Percentiles rank a stretch among this genome's conserved stretches.
These are phyloP conservation scores for Ophiosphaerella narmari DNA, from an alignment of 2,329 filamentous ascomycete species.

Conservation along the genomic window DNA sequence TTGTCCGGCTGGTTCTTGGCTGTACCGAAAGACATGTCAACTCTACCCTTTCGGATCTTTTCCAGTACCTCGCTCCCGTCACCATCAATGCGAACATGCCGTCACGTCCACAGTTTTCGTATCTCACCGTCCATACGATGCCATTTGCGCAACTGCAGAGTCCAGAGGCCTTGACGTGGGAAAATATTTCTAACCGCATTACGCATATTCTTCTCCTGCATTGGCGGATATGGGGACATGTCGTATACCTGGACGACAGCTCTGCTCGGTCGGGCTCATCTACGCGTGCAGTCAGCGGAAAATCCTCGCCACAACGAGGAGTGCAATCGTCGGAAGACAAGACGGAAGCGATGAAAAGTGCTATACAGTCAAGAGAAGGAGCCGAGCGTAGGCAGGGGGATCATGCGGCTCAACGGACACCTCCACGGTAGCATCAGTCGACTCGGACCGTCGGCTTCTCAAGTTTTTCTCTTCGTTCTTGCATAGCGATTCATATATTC, in stretches of 20 bases:
- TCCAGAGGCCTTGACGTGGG: constrained; percentile 47
- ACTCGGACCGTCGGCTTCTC: not conserved
- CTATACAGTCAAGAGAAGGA: too few relatives aligned
- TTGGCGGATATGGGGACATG: constrained; percentile 83
- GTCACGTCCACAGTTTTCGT: constrained; percentile 7
- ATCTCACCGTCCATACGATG: constrained; percentile 32
- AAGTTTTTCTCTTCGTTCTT: not conserved
- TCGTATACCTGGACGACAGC: constrained; percentile 64
- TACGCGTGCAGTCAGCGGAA: not conserved
- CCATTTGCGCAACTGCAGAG: constrained; percentile 13
- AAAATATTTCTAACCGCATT: constrained; percentile 75
- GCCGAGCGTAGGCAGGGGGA: constrained; percentile 2
- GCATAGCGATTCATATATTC: not conserved
- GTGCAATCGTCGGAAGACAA: not conserved
- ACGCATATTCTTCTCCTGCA: constrained; percentile 85
- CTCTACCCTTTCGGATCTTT: constrained; percentile 50
- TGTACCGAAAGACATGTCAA: constrained; percentile 37
- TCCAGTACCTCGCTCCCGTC: constrained; percentile 47
- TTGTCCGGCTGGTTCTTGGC: constrained; percentile 34
- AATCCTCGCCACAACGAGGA: not conserved
- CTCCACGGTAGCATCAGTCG: constrained; percentile 4
- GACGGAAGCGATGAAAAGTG: too few relatives aligned
- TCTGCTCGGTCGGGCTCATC: not conserved
- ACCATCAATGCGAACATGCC: constrained; percentile 10
- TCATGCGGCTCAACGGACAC: constrained; percentile 4